Conservation (phyloP, 352 stramenopile species). For the Phytophthora foliorum region DNA sequence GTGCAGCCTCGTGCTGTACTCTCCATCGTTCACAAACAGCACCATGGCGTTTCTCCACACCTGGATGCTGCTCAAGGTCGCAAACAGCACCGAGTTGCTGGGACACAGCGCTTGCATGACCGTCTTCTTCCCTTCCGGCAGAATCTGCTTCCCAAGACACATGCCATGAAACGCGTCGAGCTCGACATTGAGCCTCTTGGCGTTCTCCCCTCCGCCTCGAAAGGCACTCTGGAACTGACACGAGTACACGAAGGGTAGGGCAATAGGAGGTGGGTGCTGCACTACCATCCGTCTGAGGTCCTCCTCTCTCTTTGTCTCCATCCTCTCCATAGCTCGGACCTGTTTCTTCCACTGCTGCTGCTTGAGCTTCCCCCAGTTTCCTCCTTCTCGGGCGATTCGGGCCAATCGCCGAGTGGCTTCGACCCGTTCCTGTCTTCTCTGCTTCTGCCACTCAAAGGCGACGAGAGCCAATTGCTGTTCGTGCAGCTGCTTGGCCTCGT, state of each 20-base stretch:
- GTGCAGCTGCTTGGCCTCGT: neutral
- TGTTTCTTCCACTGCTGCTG: neutral
- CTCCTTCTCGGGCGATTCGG: neutral
- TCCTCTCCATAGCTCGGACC: neutral
- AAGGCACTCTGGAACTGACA: constrained; percentile 1
- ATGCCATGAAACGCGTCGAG: constrained; percentile 52
- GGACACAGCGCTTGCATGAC: constrained; percentile 63
- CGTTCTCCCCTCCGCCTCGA: neutral
- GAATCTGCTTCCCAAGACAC: constrained; percentile 65
- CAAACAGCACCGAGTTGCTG: constrained; percentile 29
- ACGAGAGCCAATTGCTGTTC: neutral
- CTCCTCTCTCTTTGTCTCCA: neutral
- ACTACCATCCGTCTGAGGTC: neutral
- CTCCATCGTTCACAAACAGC: constrained; percentile 24
- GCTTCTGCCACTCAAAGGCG: neutral
- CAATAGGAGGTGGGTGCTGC: neutral
- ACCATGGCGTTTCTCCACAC: constrained; percentile 59
- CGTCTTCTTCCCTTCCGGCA: constrained; percentile 55
- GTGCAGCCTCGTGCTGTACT: constrained; percentile 17
- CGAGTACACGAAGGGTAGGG: constrained; percentile 23
- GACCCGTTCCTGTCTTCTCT: neutral
- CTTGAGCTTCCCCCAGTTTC: neutral
- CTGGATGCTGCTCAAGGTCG: constrained; percentile 46
- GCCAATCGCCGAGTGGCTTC: neutral
- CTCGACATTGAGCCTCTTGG: constrained; percentile 40